A percentile compares a stretch with the other conserved stretches of the same genome.
Conservation (phyloP, 2,329 filamentous ascomycete genomes). For the Colletotrichum lindemuthianum region DNA sequence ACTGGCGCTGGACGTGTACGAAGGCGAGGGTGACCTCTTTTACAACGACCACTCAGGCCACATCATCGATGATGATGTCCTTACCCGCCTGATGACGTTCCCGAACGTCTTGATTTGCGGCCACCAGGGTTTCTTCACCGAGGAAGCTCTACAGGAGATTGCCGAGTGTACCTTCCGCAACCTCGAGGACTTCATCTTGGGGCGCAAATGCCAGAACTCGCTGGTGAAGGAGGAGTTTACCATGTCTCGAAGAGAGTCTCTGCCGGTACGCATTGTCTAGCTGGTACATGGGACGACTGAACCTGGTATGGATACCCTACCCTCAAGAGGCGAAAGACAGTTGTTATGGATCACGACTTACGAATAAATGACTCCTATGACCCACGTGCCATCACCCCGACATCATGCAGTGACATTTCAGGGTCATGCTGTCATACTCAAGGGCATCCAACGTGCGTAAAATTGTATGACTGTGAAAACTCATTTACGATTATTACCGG, state of each 20-base stretch:
- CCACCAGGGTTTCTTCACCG: slow-evolving; percentile 76
- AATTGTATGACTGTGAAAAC: too few species aligned
- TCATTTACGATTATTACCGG: too few species aligned
- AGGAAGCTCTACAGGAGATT: slow-evolving; percentile 72
- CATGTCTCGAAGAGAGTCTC: slow-evolving; percentile 39
- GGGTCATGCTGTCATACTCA: too few species aligned
- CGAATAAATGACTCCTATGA: slow-evolving; percentile 21
- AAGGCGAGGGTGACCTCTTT: slow-evolving; percentile 71
- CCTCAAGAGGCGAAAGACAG: not conserved
- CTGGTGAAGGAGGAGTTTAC: slow-evolving; percentile 42
- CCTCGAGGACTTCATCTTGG: slow-evolving; percentile 55
- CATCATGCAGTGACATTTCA: too few species aligned
- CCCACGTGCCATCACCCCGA: not conserved
- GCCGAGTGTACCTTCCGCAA: slow-evolving; percentile 68
- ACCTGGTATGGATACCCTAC: slow-evolving; percentile 15
- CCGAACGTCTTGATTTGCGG: slow-evolving; percentile 74
- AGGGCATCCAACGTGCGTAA: too few species aligned
- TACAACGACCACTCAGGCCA: slow-evolving; percentile 72
- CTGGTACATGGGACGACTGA: not conserved
- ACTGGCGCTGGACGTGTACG: slow-evolving; percentile 75
- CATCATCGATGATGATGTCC: slow-evolving; percentile 73
- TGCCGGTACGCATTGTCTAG: slow-evolving; percentile 47
- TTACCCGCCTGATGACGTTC: slow-evolving; percentile 75
- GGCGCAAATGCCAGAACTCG: slow-evolving; percentile 49
- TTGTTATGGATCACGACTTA: slow-evolving; percentile 27